These are phyloP conservation scores for Epithemia pelagica DNA, from an alignment of 108 stramenopile species.

Conservation along the genomic window DNA sequence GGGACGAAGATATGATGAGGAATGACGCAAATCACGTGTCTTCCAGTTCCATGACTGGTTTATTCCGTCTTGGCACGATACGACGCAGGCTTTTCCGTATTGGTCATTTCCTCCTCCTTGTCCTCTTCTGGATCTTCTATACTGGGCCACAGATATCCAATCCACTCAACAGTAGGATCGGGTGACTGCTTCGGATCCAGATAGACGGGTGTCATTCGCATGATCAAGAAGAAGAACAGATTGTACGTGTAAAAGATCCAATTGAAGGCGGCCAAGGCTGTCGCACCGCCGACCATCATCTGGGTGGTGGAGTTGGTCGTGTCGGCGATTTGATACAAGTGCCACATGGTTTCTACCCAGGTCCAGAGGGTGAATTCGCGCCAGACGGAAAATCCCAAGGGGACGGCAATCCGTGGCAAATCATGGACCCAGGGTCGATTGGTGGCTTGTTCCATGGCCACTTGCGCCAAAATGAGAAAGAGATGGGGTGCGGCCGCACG, in stretches of 20 bases:
- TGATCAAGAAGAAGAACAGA: neutral
- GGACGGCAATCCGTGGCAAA: neutral
- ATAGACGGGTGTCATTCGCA: neutral
- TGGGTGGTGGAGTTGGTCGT: neutral
- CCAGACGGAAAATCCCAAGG: neutral
- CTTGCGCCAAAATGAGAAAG: neutral
- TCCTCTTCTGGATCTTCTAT: neutral
- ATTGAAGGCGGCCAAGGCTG: neutral
- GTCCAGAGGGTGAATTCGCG: neutral
- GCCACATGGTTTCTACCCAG: neutral
- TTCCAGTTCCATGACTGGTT: too few relatives aligned
- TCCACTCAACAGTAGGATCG: neutral
- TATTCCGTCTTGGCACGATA: neutral
- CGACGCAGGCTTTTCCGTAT: neutral
- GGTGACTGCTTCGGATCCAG: neutral
- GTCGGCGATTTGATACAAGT: neutral
- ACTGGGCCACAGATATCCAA: neutral
- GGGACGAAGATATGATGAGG: too few relatives aligned
- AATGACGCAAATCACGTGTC: too few relatives aligned
- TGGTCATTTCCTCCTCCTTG: neutral
- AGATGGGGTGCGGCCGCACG: neutral
- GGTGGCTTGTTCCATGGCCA: neutral
- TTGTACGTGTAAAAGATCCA: neutral
- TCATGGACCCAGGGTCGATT: neutral
- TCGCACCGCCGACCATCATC: neutral